Conservation (phyloP, 306 rosid genomes). For the Pyrus betulifolia region DNA sequence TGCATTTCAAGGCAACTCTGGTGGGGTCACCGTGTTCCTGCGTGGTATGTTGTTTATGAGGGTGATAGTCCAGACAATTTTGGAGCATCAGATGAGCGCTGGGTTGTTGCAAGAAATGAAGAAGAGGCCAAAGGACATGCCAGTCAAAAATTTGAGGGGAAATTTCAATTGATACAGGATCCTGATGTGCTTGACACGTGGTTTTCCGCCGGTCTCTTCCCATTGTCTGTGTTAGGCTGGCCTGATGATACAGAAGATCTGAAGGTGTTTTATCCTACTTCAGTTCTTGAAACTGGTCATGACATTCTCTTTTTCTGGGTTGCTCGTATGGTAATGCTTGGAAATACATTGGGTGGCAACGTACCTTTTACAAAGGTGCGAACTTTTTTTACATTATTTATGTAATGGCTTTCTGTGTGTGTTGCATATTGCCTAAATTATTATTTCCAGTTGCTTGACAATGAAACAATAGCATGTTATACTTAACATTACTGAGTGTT, state of each 20-base stretch:
- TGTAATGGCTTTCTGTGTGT: not conserved
- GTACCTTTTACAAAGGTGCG: conserved; percentile 74
- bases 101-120: conserved; percentile 80
- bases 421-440: not conserved
- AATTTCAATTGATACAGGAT: conserved; percentile 55
- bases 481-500: not conserved
- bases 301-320: conserved; percentile 97
- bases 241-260: conserved; percentile 82
- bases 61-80: conserved; percentile 62
- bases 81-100: conserved; percentile 65
- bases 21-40: conserved; percentile 99
- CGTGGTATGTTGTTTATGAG: conserved; percentile 74
- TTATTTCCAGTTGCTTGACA: not conserved
- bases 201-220: conserved; percentile 96
- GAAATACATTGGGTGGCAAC: conserved; percentile 75
- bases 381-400: not conserved
- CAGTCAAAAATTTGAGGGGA: conserved; percentile 41
- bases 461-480: not conserved
- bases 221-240: conserved; percentile 92
- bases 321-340: conserved; percentile 96
- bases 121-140: conserved; percentile 70
- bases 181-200: conserved; percentile 98
- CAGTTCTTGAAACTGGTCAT: conserved; percentile 95
- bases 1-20: conserved; percentile 93
- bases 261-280: conserved; percentile 85